phyloP scores from a whole-genome alignment of 1,284 basidiomycete species.

The Irpex sp. region DNA sequence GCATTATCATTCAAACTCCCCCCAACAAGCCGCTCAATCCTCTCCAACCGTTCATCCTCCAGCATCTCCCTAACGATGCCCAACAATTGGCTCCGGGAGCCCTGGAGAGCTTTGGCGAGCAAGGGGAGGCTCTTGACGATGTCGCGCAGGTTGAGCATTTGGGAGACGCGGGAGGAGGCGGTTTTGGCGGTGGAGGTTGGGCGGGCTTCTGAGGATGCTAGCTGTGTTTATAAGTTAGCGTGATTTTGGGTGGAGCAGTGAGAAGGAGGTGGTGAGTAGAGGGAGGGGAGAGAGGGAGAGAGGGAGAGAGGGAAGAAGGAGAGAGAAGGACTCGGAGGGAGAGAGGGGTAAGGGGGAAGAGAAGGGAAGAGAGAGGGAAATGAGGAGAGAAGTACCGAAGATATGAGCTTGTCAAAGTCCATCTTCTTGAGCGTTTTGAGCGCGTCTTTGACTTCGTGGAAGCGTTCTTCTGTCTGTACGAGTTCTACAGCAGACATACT shows the following conservation, averaged over 20 bases:
- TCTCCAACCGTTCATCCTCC: constrained; percentile 61
- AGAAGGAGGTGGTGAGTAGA: too few relatives aligned
- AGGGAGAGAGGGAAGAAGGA: too few relatives aligned
- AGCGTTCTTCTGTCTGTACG: constrained; percentile 71
- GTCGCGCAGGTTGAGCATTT: constrained; percentile 74
- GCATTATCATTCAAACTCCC: constrained; percentile 72
- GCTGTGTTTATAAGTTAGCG: constrained; percentile 32
- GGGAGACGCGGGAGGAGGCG: constrained; percentile 66
- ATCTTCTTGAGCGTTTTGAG: constrained; percentile 72
- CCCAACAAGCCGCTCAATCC: constrained; percentile 58
- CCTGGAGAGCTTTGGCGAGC: constrained; percentile 57
- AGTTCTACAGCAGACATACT: constrained; percentile 47
- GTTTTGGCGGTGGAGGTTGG: constrained; percentile 50
- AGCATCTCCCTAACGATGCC: constrained; percentile 64
- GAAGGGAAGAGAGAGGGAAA: neutral
- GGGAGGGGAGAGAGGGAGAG: too few relatives aligned
- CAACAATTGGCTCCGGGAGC: constrained; percentile 58
- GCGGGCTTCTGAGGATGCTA: constrained; percentile 59
- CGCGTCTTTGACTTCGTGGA: constrained; percentile 63
- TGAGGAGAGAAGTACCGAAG: constrained; percentile 43
- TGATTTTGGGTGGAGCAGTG: too few relatives aligned
- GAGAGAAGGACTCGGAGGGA: too few relatives aligned
- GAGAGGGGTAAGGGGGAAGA: neutral
- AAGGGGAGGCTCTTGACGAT: constrained; percentile 63
- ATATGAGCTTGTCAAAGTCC: constrained; percentile 87